phyloP scores from a whole-genome alignment of 1,139 yeast species.

The Pichia sp. region DNA sequence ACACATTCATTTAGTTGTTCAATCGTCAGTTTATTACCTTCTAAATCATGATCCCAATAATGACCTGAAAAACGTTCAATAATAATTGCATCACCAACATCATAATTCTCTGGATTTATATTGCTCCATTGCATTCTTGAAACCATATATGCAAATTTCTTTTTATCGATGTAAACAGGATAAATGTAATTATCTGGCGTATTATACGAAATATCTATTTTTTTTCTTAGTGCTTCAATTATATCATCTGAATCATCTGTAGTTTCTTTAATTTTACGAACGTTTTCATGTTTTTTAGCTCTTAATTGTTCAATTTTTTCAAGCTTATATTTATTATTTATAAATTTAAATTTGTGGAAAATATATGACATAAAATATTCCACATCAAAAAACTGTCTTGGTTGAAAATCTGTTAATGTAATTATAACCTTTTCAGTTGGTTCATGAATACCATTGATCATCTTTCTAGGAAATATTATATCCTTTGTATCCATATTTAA shows the following conservation, averaged over 20 bases:
- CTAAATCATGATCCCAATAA: slow-evolving; percentile 20
- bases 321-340: slow-evolving; percentile 30
- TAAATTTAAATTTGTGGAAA: slow-evolving; percentile 44
- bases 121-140: slow-evolving; percentile 38
- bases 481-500: slow-evolving; percentile 37
- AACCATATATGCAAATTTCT: slow-evolving; percentile 32
- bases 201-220: slow-evolving; percentile 37
- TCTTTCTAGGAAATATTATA: slow-evolving; percentile 34
- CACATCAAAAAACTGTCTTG: slow-evolving; percentile 33
- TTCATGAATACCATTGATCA: slow-evolving; percentile 16
- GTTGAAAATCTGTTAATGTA: slow-evolving; percentile 44
- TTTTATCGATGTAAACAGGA: slow-evolving; percentile 49
- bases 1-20: slow-evolving; percentile 11
- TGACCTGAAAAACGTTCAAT: slow-evolving; percentile 30
- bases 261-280: slow-evolving; percentile 38
- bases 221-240: slow-evolving; percentile 42
- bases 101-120: slow-evolving; percentile 29
- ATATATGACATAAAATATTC: slow-evolving; percentile 42
- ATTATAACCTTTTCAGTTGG: slow-evolving; percentile 44
- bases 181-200: slow-evolving; percentile 37
- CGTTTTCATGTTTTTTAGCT: slow-evolving; percentile 37
- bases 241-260: slow-evolving; percentile 39
- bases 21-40: slow-evolving; percentile 14
- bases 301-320: slow-evolving; percentile 36
- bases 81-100: slow-evolving; percentile 42